phyloP scores from a whole-genome alignment of 345 rosid species.

The Isatis tinctoria region DNA sequence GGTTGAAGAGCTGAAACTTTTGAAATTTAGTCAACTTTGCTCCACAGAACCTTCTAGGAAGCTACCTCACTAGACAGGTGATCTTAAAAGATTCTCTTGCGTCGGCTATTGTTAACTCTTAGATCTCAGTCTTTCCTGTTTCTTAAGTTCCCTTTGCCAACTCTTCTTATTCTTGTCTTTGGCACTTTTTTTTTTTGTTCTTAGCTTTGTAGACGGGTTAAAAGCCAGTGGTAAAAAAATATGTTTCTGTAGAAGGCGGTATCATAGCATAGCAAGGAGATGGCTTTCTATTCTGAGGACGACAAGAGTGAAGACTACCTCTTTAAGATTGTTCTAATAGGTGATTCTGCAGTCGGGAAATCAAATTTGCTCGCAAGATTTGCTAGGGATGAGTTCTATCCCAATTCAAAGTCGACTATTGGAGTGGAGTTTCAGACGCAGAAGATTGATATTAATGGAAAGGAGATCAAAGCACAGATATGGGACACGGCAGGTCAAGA shows the following conservation, averaged over 20 bases:
- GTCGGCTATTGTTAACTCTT: slow-evolving; percentile 2
- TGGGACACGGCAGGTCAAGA: slow-evolving; percentile 99
- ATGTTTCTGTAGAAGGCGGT: slow-evolving; percentile 47
- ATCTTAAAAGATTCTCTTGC: slow-evolving; percentile 24
- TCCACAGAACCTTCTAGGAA: slow-evolving; percentile 25
- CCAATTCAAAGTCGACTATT: slow-evolving; percentile 91
- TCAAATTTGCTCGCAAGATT: slow-evolving; percentile 97
- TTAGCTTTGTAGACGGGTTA: slow-evolving; percentile 24
- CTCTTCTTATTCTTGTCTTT: slow-evolving; percentile 29
- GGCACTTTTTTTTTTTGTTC: slow-evolving; percentile 4
- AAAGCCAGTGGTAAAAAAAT: slow-evolving; percentile 12
- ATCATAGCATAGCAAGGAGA: slow-evolving; percentile 36
- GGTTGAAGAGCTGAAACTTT: slow-evolving; percentile 3
- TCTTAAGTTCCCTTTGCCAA: slow-evolving; percentile 40
- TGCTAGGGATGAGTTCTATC: slow-evolving; percentile 92
- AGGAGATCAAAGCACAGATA: slow-evolving; percentile 93
- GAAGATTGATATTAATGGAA: slow-evolving; percentile 81
- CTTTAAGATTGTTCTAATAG: slow-evolving; percentile 85
- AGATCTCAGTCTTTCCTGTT: slow-evolving; percentile 37
- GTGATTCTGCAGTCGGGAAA: slow-evolving; percentile 98
- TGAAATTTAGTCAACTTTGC: slow-evolving; percentile 28
- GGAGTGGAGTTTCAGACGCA: slow-evolving; percentile 99
- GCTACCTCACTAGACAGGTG: slow-evolving; percentile 28
- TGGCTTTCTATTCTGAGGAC: slow-evolving; percentile 75
- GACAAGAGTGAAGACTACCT: slow-evolving; percentile 90